A percentile compares a stretch with the other conserved stretches of the same genome.
These are phyloP conservation scores for Trametes punicea DNA, from an alignment of 768 basidiomycete species.

Conservation along the genomic window DNA sequence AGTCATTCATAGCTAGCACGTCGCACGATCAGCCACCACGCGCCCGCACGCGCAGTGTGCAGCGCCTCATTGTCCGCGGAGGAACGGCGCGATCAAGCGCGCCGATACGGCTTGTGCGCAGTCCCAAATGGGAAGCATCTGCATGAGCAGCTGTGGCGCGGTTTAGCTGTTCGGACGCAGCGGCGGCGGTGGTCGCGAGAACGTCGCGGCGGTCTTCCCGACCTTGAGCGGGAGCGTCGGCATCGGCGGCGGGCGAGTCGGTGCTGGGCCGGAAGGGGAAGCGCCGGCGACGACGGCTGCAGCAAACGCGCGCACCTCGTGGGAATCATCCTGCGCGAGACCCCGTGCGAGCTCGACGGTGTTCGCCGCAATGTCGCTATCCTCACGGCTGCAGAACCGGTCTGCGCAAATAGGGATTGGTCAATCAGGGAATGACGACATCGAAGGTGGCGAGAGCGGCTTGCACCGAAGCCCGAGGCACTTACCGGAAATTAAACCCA, in stretches of 20 bases:
- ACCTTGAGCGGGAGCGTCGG: constrained; percentile 5
- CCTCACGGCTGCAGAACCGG: constrained; percentile 15
- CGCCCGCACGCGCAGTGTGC: background rate
- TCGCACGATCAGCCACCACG: background rate
- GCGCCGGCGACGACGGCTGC: constrained; percentile 22
- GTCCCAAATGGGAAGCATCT: background rate
- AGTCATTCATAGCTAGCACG: background rate
- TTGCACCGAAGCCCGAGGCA: constrained; percentile 12
- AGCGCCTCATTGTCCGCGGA: constrained; percentile 1
- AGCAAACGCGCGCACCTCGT: constrained; percentile 62
- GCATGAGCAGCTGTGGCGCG: background rate
- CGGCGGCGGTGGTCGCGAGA: constrained; percentile 31
- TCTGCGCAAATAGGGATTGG: constrained; percentile 14
- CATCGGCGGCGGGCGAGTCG: background rate
- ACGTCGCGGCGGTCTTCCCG: constrained; percentile 22
- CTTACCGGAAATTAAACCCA: constrained; percentile 56
- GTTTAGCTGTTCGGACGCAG: constrained; percentile 18
- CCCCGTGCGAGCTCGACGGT: constrained; percentile 35
- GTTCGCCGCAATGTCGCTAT: constrained; percentile 9
- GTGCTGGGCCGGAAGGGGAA: background rate
- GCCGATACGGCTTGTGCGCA: background rate
- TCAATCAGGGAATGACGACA: constrained; percentile 9
- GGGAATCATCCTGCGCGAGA: constrained; percentile 53
- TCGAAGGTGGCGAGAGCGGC: background rate
- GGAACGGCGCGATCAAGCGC: background rate